Base-by-base conservation (phyloP, 2,329 filamentous ascomycete genomes). In the Fusarium sp. region DNA sequence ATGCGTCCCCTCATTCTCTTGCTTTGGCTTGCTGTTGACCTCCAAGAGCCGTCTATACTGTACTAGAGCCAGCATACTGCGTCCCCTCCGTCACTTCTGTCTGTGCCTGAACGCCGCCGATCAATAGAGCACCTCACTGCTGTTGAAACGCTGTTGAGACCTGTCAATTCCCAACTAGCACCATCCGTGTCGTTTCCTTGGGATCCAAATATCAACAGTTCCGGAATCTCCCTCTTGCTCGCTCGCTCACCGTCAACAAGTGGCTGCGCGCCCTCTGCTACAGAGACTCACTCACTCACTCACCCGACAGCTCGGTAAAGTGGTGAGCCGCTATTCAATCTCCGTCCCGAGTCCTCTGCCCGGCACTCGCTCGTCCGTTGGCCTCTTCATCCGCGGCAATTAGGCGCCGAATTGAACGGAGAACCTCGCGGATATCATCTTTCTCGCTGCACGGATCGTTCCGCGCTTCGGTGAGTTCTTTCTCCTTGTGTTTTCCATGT, bases 381-480 rank as follows among this genome's bases (percentile, higher is more conserved):
- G 31, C 52, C 32, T 49, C 52, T 60, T 58, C 22, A 10, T 46
- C 46, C 45, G 54, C 49, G 53, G 63, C 45, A 66, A 52, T 36
- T 52, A 63, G 49, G 44, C 53, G 36, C 58, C 53, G 58, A 29
- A 61, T 39, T 25, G 43, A 38, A 49, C 54, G 24, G 48, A 13
- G 39, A 45, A 38, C 38, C 55, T 57, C 49, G 46, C 64, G 55
- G 54, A 44, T 65, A 56, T 56, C 38, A 31, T 56, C 52, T 45
- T 49, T 60, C 40, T 64, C 36, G 57, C 63, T 60, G 55, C 34
- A 62, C 59, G 52, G 43, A 39, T 64, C 47, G 41, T 58, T 39
- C 47, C 45, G 22, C 51, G 51, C 32, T 43, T 41, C 46, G 59
- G 68, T 70, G 68, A 65, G 68, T 55, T 59, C 59, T 48, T 38